phyloP scores from a whole-genome alignment of 306 rosid species.

The Echinosophora koreensis region DNA sequence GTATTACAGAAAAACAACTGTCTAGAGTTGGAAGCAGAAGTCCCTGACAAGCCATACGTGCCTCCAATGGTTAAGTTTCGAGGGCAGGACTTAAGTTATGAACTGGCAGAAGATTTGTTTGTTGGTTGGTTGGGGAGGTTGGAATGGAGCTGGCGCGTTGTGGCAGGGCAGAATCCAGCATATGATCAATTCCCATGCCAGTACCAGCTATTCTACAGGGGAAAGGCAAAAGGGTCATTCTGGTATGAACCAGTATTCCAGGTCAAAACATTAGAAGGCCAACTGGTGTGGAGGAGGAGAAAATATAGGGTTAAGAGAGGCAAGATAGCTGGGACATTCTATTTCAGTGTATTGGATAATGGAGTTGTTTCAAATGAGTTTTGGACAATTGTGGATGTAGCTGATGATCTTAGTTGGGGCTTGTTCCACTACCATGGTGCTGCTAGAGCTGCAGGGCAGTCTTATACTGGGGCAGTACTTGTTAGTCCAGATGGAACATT shows the following conservation, averaged over 20 bases:
- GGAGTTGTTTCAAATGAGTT: slow-evolving; percentile 92
- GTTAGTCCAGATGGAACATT: slow-evolving; percentile 80
- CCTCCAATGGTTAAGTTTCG: slow-evolving; percentile 63
- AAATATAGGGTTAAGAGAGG: slow-evolving; percentile 82
- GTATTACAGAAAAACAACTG: slow-evolving; percentile 91
- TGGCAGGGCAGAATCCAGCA: slow-evolving; percentile 90
- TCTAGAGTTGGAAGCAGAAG: slow-evolving; percentile 77
- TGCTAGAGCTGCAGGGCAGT: slow-evolving; percentile 90
- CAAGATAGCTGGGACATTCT: slow-evolving; percentile 71
- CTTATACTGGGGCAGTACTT: slow-evolving; percentile 85
- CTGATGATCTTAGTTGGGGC: slow-evolving; percentile 83
- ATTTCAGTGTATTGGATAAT: slow-evolving; percentile 81
- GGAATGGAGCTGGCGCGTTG: slow-evolving; percentile 92
- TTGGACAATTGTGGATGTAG: slow-evolving; percentile 85
- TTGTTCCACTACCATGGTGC: slow-evolving; percentile 87
- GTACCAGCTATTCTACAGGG: slow-evolving; percentile 85
- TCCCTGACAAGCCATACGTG: slow-evolving; percentile 73
- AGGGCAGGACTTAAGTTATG: slow-evolving; percentile 60
- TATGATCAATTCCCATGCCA: slow-evolving; percentile 92
- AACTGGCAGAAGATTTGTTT: slow-evolving; percentile 77
- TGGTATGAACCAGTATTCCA: slow-evolving; percentile 93
- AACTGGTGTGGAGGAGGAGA: slow-evolving; percentile 85
- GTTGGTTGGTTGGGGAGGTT: slow-evolving; percentile 85
- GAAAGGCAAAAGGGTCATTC: slow-evolving; percentile 87
- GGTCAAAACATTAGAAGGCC: slow-evolving; percentile 81